Base-by-base conservation (phyloP, 2,329 filamentous ascomycete genomes). In the Paramyrothecium roridum region DNA sequence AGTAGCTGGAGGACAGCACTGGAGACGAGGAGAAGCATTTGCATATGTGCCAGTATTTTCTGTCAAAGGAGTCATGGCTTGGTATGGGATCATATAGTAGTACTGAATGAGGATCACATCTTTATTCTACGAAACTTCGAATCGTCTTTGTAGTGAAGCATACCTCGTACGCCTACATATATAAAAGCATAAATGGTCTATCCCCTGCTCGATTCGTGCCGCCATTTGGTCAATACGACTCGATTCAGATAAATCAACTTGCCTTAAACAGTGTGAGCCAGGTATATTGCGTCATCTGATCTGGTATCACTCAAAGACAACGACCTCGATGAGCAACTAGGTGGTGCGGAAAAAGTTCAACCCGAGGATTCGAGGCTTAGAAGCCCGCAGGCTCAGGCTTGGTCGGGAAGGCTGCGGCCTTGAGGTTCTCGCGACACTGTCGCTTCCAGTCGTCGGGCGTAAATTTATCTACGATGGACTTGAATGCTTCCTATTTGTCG, bases 391-490 rank as follows among this genome's bases (percentile, higher is more conserved):
- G 78, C 63, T 85, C 80, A 0, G 77, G 75, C 58, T 77, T 76
- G 19, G 60, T 54, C 1, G 82, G 80, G 55, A 82, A 76, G 2
- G 73, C 70, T 1, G 80, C 72, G 10, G 65, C 70, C 22, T 71
- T 69, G 19, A 74, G 60, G 57, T 80, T 79, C 48, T 68, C 61
- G n/a, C 72, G 73, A 62, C 82, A 85, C 57, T 83, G 73, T 21
- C 74, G 67, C 60, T 75, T 81, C 93, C 93, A 98, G 69, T 92
- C 82, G 56, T 77, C 76, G 0, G 95, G 95, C 1, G 91, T 95
- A 68, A 90, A 96, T 65, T 91, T 91, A 73, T 98, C 93, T 2
- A 95, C 91, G 54, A 97, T 90, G 52, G 84, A 78, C 73, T 98
- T 98, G 80, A 99, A 99, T 0, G 93, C 91, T 55, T 89, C 85